A percentile compares a stretch with the other conserved stretches of the same genome.
These are phyloP conservation scores for Alternaria sp. DNA, from an alignment of 2,329 filamentous ascomycete species.

Conservation along the genomic window DNA sequence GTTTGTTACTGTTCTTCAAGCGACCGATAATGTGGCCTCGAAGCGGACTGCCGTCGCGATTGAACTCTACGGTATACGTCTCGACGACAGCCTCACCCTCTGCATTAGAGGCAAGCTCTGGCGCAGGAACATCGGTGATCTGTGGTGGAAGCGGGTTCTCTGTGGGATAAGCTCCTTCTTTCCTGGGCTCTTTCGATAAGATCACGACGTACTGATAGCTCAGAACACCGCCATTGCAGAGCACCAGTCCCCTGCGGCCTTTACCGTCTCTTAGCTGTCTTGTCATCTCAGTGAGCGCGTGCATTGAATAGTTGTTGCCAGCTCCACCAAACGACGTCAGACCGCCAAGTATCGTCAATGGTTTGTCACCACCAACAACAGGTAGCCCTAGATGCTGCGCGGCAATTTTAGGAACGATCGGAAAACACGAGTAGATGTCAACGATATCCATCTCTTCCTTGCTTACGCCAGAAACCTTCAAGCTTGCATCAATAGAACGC, in stretches of 20 bases:
- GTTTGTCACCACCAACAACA: slow-evolving; percentile 55
- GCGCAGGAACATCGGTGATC: slow-evolving; percentile 52
- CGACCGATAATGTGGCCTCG: slow-evolving; percentile 63
- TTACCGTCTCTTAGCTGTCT: slow-evolving; percentile 59
- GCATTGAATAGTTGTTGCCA: slow-evolving; percentile 76
- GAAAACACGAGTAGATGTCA: slow-evolving; percentile 75
- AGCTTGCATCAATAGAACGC: slow-evolving; percentile 63
- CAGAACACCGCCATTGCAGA: slow-evolving; percentile 72
- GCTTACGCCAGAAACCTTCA: slow-evolving; percentile 58
- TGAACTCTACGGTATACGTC: slow-evolving; percentile 69
- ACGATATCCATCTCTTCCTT: slow-evolving; percentile 65
- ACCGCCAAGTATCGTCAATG: slow-evolving; percentile 69
- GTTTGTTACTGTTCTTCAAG: slow-evolving; percentile 55
- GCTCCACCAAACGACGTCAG: slow-evolving; percentile 74
- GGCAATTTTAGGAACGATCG: slow-evolving; percentile 73
- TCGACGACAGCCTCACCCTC: slow-evolving; percentile 63
- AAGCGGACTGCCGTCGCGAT: slow-evolving; percentile 59
- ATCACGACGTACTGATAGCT: slow-evolving; percentile 71
- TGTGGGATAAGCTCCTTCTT: slow-evolving; percentile 57
- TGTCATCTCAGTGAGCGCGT: slow-evolving; percentile 57
- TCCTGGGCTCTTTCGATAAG: slow-evolving; percentile 59
- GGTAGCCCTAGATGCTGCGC: slow-evolving; percentile 66
- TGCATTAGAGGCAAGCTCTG: slow-evolving; percentile 50
- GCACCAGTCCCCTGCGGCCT: slow-evolving; percentile 62
- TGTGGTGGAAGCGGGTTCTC: slow-evolving; percentile 56